A percentile compares a stretch with the other conserved stretches of the same genome.
These are phyloP conservation scores for Candolleomyces eurysporus DNA, from an alignment of 768 basidiomycete species.

Conservation along the genomic window DNA sequence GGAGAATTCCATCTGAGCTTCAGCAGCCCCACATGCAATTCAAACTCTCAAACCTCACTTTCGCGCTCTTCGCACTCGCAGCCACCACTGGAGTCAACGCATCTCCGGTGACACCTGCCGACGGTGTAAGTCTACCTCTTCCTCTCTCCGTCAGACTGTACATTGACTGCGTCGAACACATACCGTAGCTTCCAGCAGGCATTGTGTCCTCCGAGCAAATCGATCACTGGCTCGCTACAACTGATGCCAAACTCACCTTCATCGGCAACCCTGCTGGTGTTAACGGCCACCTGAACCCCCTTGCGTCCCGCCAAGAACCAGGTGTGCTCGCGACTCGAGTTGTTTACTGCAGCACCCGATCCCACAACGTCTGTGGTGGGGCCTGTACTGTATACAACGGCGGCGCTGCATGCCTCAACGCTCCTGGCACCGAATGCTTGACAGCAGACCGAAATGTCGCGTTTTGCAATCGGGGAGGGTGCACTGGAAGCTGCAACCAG, in stretches of 20 bases:
- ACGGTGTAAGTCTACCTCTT: too few relatives aligned
- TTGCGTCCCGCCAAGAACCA: slow-evolving; percentile 24
- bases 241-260: slow-evolving; percentile 13
- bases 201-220: slow-evolving; percentile 4
- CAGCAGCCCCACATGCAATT: too few relatives aligned
- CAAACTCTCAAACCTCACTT: too few relatives aligned
- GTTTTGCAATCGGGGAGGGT: slow-evolving; percentile 18
- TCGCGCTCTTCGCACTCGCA: too few relatives aligned
- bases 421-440: slow-evolving; percentile 29
- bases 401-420: slow-evolving; percentile 21
- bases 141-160: too few relatives aligned
- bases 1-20: too few relatives aligned
- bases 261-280: slow-evolving; percentile 29
- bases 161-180: too few relatives aligned
- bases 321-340: slow-evolving; percentile 20
- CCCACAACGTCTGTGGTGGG: slow-evolving; percentile 24
- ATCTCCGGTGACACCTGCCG: too few relatives aligned
- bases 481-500: too few relatives aligned
- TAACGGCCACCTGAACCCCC: slow-evolving; percentile 21
- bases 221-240: slow-evolving; percentile 11
- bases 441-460: slow-evolving; percentile 26
- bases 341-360: slow-evolving; percentile 23
- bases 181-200: too few relatives aligned
- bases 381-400: slow-evolving; percentile 31
- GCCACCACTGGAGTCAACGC: too few relatives aligned